Conservation (phyloP, 208 protist species). For the Acanthamoeba healyi region DNA sequence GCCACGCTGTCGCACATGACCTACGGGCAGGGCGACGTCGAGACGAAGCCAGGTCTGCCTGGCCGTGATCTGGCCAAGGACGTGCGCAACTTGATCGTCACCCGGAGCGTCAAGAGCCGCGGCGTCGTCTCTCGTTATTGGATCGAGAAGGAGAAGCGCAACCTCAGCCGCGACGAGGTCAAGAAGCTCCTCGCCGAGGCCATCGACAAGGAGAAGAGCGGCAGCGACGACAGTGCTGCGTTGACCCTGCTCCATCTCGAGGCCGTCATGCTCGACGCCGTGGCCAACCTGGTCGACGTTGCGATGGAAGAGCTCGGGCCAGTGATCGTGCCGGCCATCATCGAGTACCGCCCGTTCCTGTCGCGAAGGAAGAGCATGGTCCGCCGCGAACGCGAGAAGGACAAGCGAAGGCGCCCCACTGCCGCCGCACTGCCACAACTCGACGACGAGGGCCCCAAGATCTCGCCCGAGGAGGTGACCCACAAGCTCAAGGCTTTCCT, state of each 20-base stretch:
- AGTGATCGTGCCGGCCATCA: conserved; percentile 29
- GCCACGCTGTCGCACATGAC: conserved; percentile 13
- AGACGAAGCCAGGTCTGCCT: neutral
- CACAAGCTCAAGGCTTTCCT: conserved; percentile 20
- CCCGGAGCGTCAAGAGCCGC: neutral
- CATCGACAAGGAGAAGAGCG: conserved; percentile 1
- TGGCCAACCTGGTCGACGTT: neutral
- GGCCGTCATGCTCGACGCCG: conserved; percentile 12
- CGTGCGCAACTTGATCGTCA: conserved; percentile 45
- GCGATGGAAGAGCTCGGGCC: neutral
- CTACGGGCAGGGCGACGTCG: neutral
- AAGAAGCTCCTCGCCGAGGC: neutral
- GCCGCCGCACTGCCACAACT: neutral
- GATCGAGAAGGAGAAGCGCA: neutral
- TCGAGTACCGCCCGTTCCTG: conserved; percentile 44
- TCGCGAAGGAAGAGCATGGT: conserved; percentile 35
- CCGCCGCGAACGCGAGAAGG: conserved; percentile 27
- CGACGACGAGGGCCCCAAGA: neutral
- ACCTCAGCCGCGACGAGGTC: neutral
- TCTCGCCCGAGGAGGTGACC: neutral
- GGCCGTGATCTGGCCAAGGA: conserved; percentile 15
- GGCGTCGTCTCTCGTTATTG: neutral
- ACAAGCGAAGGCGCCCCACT: neutral
- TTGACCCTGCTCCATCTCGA: neutral
- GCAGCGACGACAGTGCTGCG: neutral